Conservation (phyloP, 139 green algal genomes). For the Eudorina sp. region DNA sequence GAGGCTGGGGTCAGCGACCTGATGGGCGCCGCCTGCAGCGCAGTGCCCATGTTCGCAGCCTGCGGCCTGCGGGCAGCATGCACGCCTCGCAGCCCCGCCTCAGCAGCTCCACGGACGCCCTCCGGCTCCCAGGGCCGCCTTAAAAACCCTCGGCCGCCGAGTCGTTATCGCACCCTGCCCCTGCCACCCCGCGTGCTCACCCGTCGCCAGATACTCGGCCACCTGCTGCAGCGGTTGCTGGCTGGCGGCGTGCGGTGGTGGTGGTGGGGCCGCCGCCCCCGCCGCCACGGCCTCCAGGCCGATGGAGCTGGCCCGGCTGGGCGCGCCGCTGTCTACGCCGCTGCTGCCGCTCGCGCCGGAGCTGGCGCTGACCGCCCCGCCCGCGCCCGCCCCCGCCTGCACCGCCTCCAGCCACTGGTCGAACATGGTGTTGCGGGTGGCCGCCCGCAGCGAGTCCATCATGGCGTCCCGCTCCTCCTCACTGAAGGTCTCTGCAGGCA, state of each 20-base stretch:
- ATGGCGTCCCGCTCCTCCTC: conserved; percentile 84
- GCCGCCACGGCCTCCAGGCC: not conserved
- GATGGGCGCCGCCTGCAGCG: too few relatives aligned
- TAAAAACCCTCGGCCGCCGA: too few relatives aligned
- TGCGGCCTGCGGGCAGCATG: too few relatives aligned
- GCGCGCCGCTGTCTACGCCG: not conserved
- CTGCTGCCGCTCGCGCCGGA: not conserved
- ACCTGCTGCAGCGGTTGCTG: conserved; percentile 72
- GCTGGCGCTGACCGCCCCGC: not conserved
- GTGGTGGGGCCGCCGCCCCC: too few relatives aligned
- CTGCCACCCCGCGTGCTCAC: too few relatives aligned
- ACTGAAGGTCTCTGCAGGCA: conserved; percentile 75
- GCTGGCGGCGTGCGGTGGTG: too few relatives aligned
- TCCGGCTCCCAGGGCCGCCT: too few relatives aligned
- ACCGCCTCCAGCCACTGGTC: conserved; percentile 91
- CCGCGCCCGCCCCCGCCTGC: not conserved
- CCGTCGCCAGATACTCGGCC: conserved; percentile 74
- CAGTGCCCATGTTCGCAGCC: too few relatives aligned
- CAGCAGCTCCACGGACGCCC: too few relatives aligned
- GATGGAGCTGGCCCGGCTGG: not conserved
- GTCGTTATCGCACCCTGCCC: too few relatives aligned
- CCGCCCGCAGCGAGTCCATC: conserved; percentile 84
- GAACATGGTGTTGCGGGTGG: conserved; percentile 95
- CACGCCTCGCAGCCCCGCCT: too few relatives aligned
- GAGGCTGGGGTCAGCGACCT: too few relatives aligned